Evolutionary conservation across 2,329 filamentous ascomycete genomes (phyloP), one percentile per base, ranked within the genome.

Genomic region (Blastomyces percursus): DNA sequence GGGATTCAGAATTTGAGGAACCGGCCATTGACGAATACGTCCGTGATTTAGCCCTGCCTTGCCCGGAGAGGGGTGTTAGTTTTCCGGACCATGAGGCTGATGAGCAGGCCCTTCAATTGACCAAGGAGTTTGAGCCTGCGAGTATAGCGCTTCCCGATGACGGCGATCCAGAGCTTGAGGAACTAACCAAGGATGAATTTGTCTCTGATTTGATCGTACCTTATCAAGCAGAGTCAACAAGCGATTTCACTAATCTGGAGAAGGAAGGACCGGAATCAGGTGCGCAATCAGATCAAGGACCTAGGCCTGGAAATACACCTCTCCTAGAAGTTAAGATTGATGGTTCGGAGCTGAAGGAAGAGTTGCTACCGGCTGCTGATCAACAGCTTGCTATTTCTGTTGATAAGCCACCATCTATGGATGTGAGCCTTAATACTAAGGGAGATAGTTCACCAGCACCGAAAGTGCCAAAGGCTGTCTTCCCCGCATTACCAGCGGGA

Each of bases 161-260:
- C n/a, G 16, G 19, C 7, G 48, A 24, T 51, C 3, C 19, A 38
- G 35, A 50, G 4, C 16, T 27, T 19, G 35, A 59, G 1, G 24
- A 30, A 7, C 40, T 9, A 8, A 27, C 32, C 4, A 21, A 44
- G 12, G 50, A 14, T 19, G 52, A 21, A 8, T 21, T 27, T 59
- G 24, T 32, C 12, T 59, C 64, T 54, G 52, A 62, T 63, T 32
- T 58, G 46, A 40, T 67, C 66, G 64, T 51, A 38, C 51, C 68
- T 64, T 65, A 69, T 62, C 52, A 67, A 64, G 35, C 63, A 61
- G 51, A 66, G 52, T 19, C 16, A 60, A 7, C 12, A 61, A 21
- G 16, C 9, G 8, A 55, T 38, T n/a, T 38, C n/a, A 14, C 52
- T 32, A 32, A 40, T 32, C n/a, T n/a, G 56, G n/a, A 32, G 6